Evolutionary conservation across 306 rosid species (phyloP).

Genomic region (Aeschynomene evenia): DNA sequence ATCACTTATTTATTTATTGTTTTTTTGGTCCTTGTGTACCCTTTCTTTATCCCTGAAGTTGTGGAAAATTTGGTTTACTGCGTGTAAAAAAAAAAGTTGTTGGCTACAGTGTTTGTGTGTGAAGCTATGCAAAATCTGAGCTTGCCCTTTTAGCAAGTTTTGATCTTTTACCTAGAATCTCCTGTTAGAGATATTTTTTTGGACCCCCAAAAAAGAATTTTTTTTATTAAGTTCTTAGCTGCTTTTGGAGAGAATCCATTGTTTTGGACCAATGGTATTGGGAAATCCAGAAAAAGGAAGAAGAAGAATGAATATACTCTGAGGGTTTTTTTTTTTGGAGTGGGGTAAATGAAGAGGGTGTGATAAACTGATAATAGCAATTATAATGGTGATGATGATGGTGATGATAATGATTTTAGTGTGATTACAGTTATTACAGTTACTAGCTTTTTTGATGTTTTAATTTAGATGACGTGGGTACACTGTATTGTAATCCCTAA

Average conservation of each 20-base stretch:
- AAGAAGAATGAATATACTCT: background rate
- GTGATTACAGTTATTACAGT: slow-evolving; percentile 3
- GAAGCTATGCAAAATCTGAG: background rate
- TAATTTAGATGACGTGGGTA: background rate
- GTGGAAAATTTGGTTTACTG: background rate
- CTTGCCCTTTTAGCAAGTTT: slow-evolving; percentile 14
- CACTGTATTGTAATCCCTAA: too few species aligned
- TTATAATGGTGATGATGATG: too few species aligned
- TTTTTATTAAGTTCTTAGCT: too few species aligned
- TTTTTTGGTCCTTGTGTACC: background rate
- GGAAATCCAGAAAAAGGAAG: background rate
- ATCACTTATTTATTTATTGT: background rate
- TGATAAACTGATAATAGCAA: too few species aligned
- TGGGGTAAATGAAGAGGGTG: background rate
- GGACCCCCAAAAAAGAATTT: too few species aligned
- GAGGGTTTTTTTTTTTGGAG: background rate
- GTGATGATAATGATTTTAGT: background rate
- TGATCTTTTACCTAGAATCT: background rate
- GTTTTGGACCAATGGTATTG: background rate
- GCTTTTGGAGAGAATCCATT: background rate
- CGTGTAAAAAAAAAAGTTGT: background rate
- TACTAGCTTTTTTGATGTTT: background rate
- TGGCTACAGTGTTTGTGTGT: background rate
- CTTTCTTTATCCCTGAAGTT: background rate
- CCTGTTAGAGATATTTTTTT: background rate